Conservation (phyloP, 23 red algal genomes). For the Gracilariopsis chorda region DNA sequence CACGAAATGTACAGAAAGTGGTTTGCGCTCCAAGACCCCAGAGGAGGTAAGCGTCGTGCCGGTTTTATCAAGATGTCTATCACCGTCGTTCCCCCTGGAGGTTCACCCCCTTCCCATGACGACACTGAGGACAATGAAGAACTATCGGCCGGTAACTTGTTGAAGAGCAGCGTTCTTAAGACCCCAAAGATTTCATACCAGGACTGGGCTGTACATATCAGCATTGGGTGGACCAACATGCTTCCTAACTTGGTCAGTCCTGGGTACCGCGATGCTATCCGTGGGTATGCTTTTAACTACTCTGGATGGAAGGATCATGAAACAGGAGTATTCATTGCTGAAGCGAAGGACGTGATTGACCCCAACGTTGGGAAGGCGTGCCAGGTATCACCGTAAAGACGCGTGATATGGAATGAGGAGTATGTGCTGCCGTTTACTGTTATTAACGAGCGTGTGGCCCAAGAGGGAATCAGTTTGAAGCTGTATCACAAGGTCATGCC, state of each 20-base stretch:
- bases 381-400: constrained; percentile 49
- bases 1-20: constrained; percentile 72
- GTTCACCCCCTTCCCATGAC: constrained; percentile 48
- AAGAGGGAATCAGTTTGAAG: constrained; percentile 73
- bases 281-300: constrained; percentile 72
- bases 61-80: constrained; percentile 87
- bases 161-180: constrained; percentile 76
- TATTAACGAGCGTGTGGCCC: constrained; percentile 61
- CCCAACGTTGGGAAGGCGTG: constrained; percentile 65
- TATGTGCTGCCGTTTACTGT: constrained; percentile 75
- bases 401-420: constrained; percentile 77
- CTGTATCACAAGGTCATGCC: constrained; percentile 70
- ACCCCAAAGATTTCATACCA: constrained; percentile 65
- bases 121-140: constrained; percentile 74
- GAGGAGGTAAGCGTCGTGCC: constrained; percentile 51
- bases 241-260: constrained; percentile 59
- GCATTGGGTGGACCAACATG: constrained; percentile 86
- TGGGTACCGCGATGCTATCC: constrained; percentile 62
- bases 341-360: constrained; percentile 66
- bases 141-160: constrained; percentile 40
- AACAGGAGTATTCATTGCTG: constrained; percentile 48
- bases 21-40: constrained; percentile 72
- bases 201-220: constrained; percentile 76
- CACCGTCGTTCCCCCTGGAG: constrained; percentile 72
- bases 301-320: constrained; percentile 38